These are phyloP conservation scores for Croton laevigatus DNA, from an alignment of 441 rosid species.

Conservation along the genomic window DNA sequence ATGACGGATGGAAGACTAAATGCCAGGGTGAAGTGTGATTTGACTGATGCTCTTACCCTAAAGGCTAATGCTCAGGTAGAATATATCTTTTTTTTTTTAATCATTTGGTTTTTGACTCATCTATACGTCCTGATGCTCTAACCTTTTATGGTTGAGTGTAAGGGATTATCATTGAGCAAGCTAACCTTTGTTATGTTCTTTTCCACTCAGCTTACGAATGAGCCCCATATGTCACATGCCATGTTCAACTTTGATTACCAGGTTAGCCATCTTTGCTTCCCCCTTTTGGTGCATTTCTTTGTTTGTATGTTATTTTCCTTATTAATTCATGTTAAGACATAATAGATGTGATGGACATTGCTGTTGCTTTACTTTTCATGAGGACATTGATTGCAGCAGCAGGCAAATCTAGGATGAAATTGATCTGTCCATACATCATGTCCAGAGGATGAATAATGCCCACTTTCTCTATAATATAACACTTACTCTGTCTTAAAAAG, in stretches of 20 bases:
- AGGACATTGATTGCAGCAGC: not conserved
- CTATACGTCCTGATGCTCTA: not conserved
- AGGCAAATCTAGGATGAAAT: not conserved
- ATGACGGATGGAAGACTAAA: constrained; percentile 83
- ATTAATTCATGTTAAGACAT: not conserved
- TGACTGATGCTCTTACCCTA: constrained; percentile 66
- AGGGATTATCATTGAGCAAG: constrained; percentile 4
- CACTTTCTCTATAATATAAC: not conserved
- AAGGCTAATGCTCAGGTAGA: constrained; percentile 84
- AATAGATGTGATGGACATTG: not conserved
- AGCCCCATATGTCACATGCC: constrained; percentile 86
- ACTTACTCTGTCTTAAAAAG: not conserved
- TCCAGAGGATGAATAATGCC: not conserved
- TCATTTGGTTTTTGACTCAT: not conserved
- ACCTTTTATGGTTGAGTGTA: not conserved
- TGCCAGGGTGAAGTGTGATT: constrained; percentile 88
- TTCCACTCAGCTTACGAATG: constrained; percentile 64
- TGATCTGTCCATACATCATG: not conserved
- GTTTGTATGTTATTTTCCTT: not conserved
- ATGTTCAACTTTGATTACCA: constrained; percentile 90
- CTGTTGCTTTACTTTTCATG: not conserved
- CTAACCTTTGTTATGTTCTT: constrained; percentile 21
- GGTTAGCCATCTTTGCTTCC: constrained; percentile 35
- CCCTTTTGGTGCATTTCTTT: constrained; percentile 1
- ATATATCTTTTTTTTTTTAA: not conserved